phyloP scores from a whole-genome alignment of 2,329 filamentous ascomycete genomes.

The Cryoendolithus antarcticus region DNA sequence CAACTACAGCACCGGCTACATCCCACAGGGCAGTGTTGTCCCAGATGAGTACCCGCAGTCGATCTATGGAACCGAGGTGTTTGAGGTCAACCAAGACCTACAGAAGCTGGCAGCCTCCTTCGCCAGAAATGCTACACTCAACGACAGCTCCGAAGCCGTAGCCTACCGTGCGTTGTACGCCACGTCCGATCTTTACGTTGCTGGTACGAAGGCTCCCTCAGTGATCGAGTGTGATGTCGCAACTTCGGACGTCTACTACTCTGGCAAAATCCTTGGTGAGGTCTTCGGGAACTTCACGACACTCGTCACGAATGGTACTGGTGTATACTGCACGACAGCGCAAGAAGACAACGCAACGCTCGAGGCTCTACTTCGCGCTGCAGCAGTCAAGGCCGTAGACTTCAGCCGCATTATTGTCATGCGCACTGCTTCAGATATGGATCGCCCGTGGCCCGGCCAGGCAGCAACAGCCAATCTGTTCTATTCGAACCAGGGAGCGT shows the following conservation, averaged over 20 bases:
- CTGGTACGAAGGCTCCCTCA: constrained; percentile 36
- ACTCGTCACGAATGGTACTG: constrained; percentile 55
- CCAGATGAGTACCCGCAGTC: constrained; percentile 33
- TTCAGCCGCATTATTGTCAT: constrained; percentile 56
- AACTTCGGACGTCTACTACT: constrained; percentile 62
- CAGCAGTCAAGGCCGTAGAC: constrained; percentile 46
- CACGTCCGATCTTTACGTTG: constrained; percentile 23
- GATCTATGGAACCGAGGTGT: constrained; percentile 32
- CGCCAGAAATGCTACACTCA: constrained; percentile 23
- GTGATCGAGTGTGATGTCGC: constrained; percentile 55
- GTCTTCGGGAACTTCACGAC: constrained; percentile 54
- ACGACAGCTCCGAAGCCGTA: constrained; percentile 25
- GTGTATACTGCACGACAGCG: constrained; percentile 56
- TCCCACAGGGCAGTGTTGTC: constrained; percentile 46
- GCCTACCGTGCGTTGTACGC: constrained; percentile 28
- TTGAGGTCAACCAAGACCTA: constrained; percentile 28
- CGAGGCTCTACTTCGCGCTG: constrained; percentile 50
- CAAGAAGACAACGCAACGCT: constrained; percentile 63
- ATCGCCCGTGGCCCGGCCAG: constrained; percentile 50
- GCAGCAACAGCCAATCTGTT: constrained; percentile 48
- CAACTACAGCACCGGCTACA: constrained; percentile 56
- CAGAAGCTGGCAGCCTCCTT: constrained; percentile 23
- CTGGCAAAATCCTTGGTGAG: constrained; percentile 46
- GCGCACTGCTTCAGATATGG: constrained; percentile 59
- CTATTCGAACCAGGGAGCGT: constrained; percentile 49